Evolutionary conservation across 371 early-diverging fungal genomes (phyloP), one percentile per base, ranked within the genome.

Genomic region (Apophysomyces elegans): DNA sequence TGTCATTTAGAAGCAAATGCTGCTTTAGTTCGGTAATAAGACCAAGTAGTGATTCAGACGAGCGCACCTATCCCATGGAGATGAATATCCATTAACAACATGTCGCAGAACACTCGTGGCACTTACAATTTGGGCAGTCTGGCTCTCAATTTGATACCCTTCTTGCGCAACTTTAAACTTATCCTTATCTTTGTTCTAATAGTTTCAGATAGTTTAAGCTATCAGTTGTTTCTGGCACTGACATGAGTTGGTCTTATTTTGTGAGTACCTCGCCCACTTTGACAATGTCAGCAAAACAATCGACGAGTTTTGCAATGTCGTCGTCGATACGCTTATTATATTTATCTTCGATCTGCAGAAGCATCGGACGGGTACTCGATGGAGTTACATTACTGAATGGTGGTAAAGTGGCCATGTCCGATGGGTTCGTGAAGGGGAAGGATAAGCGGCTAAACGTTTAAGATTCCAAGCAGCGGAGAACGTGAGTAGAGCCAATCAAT

Each of bases 161-260:
- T 91, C 92, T 66, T 91, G 89, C 18, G 89, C 86, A 0, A 90
- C 80, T 65, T 87, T 85, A 69, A 86, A 88, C 65, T 86, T 86
- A 68, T 90, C 90, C 71, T 91, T 91, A 18, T 85, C 82, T 68
- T 82, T 75, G 56, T 79, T 76, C 75, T 82, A 41, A 66, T 56
- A 7, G 16, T 41, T 11, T 21, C 6, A 2, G 35, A n/a, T 37
- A 21, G 43, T 18, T 32, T 14, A 18, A 56, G 39, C 56, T 39
- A 26, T 26, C 32, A 26, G 32, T 26, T 26, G 32, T 56, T 45
- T 26, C n/a, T 35, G 9, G 14, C 32, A 7, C 32, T 4, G 13
- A 18, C 26, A 37, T 9, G 18, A 36, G 7, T 13, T 1, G 7
- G 32, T 14, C 43, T 21, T 6, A 12, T n/a, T n/a, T 12, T 21